Base-by-base conservation (phyloP, 2,329 filamentous ascomycete genomes). In the Tolypocladium tropicale region DNA sequence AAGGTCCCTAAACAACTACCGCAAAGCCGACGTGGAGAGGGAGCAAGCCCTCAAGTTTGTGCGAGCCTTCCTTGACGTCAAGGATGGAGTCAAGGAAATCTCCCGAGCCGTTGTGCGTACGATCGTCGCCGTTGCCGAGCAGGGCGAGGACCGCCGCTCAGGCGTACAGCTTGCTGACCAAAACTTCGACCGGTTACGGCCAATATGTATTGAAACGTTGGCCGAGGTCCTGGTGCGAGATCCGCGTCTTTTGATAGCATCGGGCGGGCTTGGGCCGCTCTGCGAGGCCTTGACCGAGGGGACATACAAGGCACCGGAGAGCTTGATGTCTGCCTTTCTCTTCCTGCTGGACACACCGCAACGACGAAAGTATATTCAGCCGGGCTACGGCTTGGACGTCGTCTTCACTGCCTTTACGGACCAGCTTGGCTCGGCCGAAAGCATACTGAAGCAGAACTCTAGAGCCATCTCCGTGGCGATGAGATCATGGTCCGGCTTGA, bases 21-120 rank as follows among this genome's bases (percentile, higher is more conserved):
- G 89, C 66, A 97, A 96, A 70, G 90, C 93, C n/a, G 92, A 93
- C 63, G 89, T 99, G 21, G 94, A 99, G 74, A 83, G 95, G 55
- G 94, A 99, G 70, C 94, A 99, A 72, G 94, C 94, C 14, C 77
- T 99, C 64, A 99, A 99, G 69, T 96, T 99, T 68, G 86, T 97
- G 30, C 84, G 94, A 57, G 90, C 92, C 11, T 99, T 99, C 66
- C 76, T 99, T 3, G 94, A 99, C 67, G 90, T 97, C 61, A 96
- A 96, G 67, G 90, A 91, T 60, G 94, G 94, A 12, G 86, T 95
- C 10, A 81, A 83, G 60, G 93, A 99, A 68, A 81, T 99, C 37
- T 95, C 94, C 1, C 82, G 89, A 57, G 86, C 90, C 0, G 85
- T 99, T 23, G 88, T 95, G 9, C 84, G 94, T 55, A 94, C 93